phyloP scores from a whole-genome alignment of 164 flowering plant genomes.

The Dillenia suffruticosa region DNA sequence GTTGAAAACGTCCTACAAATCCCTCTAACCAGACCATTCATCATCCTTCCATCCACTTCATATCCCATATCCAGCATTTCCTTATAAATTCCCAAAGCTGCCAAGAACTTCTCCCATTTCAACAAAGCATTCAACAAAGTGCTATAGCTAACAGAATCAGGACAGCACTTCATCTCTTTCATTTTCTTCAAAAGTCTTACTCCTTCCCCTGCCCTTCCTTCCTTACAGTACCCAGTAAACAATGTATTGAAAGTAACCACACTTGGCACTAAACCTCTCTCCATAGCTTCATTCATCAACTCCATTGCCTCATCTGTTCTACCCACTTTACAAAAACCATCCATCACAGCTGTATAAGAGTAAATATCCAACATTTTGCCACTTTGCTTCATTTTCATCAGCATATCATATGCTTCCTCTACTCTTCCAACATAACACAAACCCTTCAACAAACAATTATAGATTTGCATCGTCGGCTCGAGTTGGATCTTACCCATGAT shows the following conservation, averaged over 20 bases:
- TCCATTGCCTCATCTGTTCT: slow-evolving; percentile 71
- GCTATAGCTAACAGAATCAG: slow-evolving; percentile 67
- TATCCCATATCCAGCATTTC: slow-evolving; percentile 54
- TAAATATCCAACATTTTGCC: slow-evolving; percentile 54
- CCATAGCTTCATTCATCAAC: slow-evolving; percentile 59
- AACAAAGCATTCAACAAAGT: slow-evolving; percentile 73
- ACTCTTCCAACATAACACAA: slow-evolving; percentile 80
- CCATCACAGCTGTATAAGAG: slow-evolving; percentile 71
- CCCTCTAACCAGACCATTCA: slow-evolving; percentile 49
- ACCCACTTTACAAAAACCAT: slow-evolving; percentile 93
- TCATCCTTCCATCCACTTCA: slow-evolving; percentile 47
- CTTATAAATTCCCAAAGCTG: slow-evolving; percentile 41
- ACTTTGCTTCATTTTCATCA: slow-evolving; percentile 45
- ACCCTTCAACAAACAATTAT: slow-evolving; percentile 79
- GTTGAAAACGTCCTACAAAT: slow-evolving; percentile 59
- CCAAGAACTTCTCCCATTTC: slow-evolving; percentile 49
- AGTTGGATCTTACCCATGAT: slow-evolving; percentile 46
- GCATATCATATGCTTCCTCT: slow-evolving; percentile 63
- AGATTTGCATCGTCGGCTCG: slow-evolving; percentile 52
- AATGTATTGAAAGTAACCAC: slow-evolving; percentile 71
- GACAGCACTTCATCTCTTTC: slow-evolving; percentile 48
- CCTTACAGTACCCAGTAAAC: slow-evolving; percentile 68
- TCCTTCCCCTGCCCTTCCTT: slow-evolving; percentile 74
- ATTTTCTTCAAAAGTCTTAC: slow-evolving; percentile 47
- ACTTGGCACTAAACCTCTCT: slow-evolving; percentile 51